A percentile compares a stretch with the other conserved stretches of the same genome.
Evolutionary conservation across 2,329 filamentous ascomycete genomes (phyloP).

Genomic region (Pyrenophora seminiperda): DNA sequence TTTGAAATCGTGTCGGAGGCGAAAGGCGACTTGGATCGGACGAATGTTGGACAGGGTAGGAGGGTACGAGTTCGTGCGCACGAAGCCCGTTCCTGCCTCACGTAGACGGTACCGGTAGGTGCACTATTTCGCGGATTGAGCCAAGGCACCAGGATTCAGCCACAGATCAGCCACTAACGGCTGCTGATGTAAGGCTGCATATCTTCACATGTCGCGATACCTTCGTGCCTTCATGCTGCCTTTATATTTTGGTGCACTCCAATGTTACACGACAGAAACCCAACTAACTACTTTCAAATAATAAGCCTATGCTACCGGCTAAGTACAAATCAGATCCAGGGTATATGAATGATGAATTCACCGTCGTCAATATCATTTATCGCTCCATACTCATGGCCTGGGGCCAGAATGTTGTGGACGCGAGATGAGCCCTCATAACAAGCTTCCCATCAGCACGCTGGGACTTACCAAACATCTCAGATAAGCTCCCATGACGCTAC

Average conservation of each 20-base stretch:
- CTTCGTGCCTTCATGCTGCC: background rate
- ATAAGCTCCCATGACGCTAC: conserved; percentile 63
- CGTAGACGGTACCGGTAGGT: conserved; percentile 7
- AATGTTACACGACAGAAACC: background rate
- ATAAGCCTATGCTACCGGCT: background rate
- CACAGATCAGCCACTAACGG: conserved; percentile 14
- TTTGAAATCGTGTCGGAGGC: background rate
- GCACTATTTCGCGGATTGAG: conserved; percentile 14
- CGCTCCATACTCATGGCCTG: background rate
- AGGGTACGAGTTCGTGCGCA: conserved; percentile 9
- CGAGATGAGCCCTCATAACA: background rate
- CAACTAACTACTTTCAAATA: background rate
- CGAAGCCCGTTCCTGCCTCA: conserved; percentile 4
- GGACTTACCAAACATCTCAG: conserved; percentile 17
- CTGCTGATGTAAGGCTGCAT: conserved; percentile 7
- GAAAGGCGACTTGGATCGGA: conserved; percentile 12
- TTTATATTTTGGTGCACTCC: background rate
- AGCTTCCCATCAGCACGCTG: too few relatives aligned
- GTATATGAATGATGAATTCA: background rate
- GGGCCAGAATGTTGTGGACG: background rate
- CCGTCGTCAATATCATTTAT: background rate
- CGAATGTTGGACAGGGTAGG: conserved; percentile 5
- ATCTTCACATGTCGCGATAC: conserved; percentile 8
- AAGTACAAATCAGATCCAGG: background rate
- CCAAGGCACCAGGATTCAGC: conserved; percentile 9